Conservation (phyloP, 1,284 basidiomycete genomes). For the Malassezia nana region DNA sequence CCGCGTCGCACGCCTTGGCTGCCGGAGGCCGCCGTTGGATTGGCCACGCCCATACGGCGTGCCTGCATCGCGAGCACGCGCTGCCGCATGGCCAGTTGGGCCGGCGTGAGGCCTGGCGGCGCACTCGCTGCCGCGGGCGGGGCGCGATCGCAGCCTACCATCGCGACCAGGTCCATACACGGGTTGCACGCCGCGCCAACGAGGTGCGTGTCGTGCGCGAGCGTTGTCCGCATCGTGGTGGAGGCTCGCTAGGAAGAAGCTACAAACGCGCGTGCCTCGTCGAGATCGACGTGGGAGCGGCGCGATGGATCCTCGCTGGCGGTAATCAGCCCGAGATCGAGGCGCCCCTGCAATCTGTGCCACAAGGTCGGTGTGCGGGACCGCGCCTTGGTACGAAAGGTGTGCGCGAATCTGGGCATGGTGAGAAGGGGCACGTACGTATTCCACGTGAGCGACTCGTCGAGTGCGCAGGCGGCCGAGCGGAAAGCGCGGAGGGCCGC, state of each 20-base stretch:
- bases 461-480: conserved; percentile 1
- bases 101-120: conserved; percentile 15
- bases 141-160: conserved; percentile 11
- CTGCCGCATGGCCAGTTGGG: conserved; percentile 19
- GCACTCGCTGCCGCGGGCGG: conserved; percentile 2
- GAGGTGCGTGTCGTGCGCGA: conserved; percentile 9
- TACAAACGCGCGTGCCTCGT: background rate
- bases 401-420: conserved; percentile 4
- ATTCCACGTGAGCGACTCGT: conserved; percentile 12
- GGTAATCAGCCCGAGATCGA: conserved; percentile 13
- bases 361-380: background rate
- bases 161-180: conserved; percentile 16
- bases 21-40: background rate
- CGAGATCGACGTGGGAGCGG: background rate
- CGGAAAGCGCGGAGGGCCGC: conserved; percentile 1
- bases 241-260: background rate
- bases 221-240: background rate
- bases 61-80: conserved; percentile 17
- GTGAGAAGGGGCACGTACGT: conserved; percentile 5
- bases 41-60: conserved; percentile 14
- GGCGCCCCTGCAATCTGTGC: background rate
- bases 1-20: conserved; percentile 1
- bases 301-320: conserved; percentile 3
- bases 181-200: conserved; percentile 13
- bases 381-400: background rate